phyloP scores from a whole-genome alignment of 805 yeast genomes.

The Schizosaccharomyces lindneri region DNA sequence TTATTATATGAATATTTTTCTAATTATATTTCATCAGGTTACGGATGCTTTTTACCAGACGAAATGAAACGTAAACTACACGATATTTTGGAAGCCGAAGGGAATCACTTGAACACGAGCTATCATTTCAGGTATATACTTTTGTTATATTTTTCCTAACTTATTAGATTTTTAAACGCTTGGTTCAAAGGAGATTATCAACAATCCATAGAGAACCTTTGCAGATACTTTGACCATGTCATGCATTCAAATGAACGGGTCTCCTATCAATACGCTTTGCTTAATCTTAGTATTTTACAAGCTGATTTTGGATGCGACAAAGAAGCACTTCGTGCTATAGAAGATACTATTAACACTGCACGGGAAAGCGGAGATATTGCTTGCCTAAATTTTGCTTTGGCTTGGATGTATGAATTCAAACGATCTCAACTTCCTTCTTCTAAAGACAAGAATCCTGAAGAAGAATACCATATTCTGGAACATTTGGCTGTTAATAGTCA shows the following conservation, averaged over 20 bases:
- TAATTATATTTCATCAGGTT: neutral
- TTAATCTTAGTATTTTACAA: conserved; percentile 47
- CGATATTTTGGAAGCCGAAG: neutral
- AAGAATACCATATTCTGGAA: neutral
- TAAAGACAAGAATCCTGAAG: neutral
- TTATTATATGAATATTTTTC: neutral
- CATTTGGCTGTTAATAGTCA: neutral
- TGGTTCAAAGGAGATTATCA: conserved; percentile 27
- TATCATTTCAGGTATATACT: neutral
- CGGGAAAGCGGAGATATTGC: conserved; percentile 56
- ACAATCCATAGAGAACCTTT: conserved; percentile 26
- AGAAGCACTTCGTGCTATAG: conserved; percentile 48
- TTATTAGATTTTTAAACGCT: conserved; percentile 27
- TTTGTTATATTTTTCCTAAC: neutral
- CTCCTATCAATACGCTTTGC: conserved; percentile 52
- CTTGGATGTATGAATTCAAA: conserved; percentile 52
- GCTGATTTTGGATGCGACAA: conserved; percentile 39
- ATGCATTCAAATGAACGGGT: conserved; percentile 28
- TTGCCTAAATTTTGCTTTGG: conserved; percentile 44
- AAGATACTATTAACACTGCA: conserved; percentile 71
- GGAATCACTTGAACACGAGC: neutral
- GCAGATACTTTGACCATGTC: conserved; percentile 47
- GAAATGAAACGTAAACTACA: neutral
- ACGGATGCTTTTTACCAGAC: neutral
- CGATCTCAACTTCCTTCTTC: conserved; percentile 20